Percentiles rank a stretch among this genome's conserved stretches.
phyloP scores from a whole-genome alignment of 1,284 basidiomycete species.

The Ganoderma leucocontextum region DNA sequence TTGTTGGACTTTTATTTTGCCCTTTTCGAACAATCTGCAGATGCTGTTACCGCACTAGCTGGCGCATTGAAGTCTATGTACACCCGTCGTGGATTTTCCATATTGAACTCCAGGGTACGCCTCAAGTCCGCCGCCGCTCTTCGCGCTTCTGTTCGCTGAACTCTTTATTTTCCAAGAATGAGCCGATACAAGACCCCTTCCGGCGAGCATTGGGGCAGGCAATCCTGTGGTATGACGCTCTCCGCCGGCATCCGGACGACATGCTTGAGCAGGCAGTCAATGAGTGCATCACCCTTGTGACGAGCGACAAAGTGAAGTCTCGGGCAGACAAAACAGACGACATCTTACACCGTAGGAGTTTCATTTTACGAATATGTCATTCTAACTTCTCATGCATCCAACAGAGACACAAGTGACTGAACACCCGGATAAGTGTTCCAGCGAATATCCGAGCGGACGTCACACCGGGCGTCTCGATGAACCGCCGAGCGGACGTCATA shows the following conservation, averaged over 20 bases:
- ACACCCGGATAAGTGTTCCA: too few species aligned
- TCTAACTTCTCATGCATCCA: too few species aligned
- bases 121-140: too few species aligned
- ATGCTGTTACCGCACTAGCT: slow-evolving; percentile 37
- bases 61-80: slow-evolving; percentile 34
- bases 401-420: too few species aligned
- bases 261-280: slow-evolving; percentile 17
- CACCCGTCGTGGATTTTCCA: slow-evolving; percentile 26
- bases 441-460: too few species aligned
- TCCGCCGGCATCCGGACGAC: slow-evolving; percentile 16
- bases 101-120: slow-evolving; percentile 23
- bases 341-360: too few species aligned
- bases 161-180: slow-evolving; percentile 27
- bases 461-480: too few species aligned
- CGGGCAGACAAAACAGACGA: too few species aligned
- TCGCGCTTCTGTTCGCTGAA: too few species aligned
- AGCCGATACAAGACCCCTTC: slow-evolving; percentile 29
- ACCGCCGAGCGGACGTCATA: too few species aligned
- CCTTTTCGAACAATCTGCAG: slow-evolving; percentile 38
- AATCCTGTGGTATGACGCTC: slow-evolving; percentile 39
- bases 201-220: slow-evolving; percentile 27
- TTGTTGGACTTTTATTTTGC: slow-evolving; percentile 36
- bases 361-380: too few species aligned
- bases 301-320: too few species aligned
- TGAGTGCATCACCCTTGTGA: slow-evolving; percentile 9